phyloP scores from a whole-genome alignment of 441 rosid genomes.

The Breynia disticha region DNA sequence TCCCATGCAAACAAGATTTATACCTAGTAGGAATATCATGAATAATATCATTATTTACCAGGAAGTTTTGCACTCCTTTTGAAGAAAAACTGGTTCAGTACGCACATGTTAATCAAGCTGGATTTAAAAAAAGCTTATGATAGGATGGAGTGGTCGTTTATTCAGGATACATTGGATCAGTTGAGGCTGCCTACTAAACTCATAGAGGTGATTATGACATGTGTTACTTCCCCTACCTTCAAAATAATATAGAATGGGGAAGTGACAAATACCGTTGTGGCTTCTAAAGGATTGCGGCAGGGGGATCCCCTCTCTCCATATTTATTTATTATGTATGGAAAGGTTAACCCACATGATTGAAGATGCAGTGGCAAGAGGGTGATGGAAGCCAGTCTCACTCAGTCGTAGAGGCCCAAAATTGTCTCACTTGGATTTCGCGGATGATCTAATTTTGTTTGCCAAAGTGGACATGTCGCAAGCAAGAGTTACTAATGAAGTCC shows the following conservation, averaged over 20 bases:
- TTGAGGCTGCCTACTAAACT: not conserved
- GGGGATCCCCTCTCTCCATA: slow-evolving; percentile 7
- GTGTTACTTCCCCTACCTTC: not conserved
- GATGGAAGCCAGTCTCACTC: not conserved
- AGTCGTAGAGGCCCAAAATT: not conserved
- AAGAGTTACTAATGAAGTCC: not conserved
- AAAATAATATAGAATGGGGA: slow-evolving; percentile 6
- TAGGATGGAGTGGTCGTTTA: not conserved
- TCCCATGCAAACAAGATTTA: not conserved
- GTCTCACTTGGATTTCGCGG: too few species aligned
- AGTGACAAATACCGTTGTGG: not conserved
- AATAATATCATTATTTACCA: slow-evolving; percentile 7
- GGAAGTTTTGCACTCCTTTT: too few species aligned
- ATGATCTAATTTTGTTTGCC: not conserved
- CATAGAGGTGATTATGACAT: not conserved
- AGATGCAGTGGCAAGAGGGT: too few species aligned
- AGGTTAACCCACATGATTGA: not conserved
- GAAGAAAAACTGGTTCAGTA: not conserved
- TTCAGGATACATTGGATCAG: not conserved
- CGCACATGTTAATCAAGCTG: not conserved
- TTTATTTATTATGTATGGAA: slow-evolving; percentile 3
- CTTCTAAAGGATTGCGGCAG: not conserved
- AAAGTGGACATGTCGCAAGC: not conserved
- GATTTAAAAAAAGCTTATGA: too few species aligned
- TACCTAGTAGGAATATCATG: not conserved